phyloP scores from a whole-genome alignment of 257 asterid genomes.

The Solanum commersonii region DNA sequence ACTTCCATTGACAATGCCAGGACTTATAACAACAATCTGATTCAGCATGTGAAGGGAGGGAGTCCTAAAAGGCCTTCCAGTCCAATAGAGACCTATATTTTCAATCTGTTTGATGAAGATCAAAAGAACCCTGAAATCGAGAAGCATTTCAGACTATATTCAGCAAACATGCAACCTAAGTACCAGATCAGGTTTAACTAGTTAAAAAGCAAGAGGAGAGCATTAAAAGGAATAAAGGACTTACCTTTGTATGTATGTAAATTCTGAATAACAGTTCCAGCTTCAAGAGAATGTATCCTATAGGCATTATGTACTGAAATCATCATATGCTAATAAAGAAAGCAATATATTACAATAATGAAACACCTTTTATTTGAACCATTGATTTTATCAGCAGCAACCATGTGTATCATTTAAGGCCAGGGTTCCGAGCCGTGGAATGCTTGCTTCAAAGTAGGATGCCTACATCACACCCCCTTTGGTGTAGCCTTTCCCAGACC shows the following conservation, averaged over 20 bases:
- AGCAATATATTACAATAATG: not conserved
- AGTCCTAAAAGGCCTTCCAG: conserved; percentile 19
- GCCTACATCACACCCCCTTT: not conserved
- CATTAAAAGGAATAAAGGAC: not conserved
- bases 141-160: conserved; percentile 19
- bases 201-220: not conserved
- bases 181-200: conserved; percentile 13
- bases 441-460: not conserved
- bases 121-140: conserved; percentile 17
- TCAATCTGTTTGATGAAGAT: conserved; percentile 21
- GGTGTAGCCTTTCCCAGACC: not conserved
- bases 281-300: not conserved
- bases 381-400: not conserved
- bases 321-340: not conserved
- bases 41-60: conserved; percentile 10
- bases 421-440: not conserved
- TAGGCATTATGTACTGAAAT: not conserved
- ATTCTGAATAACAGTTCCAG: not conserved
- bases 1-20: conserved; percentile 14
- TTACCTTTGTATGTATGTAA: not conserved
- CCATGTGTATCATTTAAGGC: not conserved
- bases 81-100: conserved; percentile 18
- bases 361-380: not conserved
- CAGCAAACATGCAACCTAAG: conserved; percentile 9
- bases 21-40: conserved; percentile 13